These are phyloP conservation scores for Cucurbita ficifolia DNA, from an alignment of 306 rosid genomes.

Conservation along the genomic window DNA sequence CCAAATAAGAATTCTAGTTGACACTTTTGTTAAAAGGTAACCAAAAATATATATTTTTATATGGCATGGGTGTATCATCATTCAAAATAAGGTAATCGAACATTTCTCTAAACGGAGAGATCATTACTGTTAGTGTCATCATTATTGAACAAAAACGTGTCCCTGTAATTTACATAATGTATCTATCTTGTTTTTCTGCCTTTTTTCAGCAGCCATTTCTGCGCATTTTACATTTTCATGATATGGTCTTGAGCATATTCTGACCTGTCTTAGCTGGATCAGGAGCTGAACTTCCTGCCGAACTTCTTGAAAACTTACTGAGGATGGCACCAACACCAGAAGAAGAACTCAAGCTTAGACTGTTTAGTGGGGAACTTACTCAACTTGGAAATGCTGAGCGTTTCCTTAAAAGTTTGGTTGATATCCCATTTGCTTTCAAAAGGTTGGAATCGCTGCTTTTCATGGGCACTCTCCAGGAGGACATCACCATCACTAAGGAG, in stretches of 20 bases:
- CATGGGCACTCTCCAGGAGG: constrained; percentile 72
- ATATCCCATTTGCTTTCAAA: constrained; percentile 69
- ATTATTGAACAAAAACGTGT: background rate
- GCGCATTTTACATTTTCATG: background rate
- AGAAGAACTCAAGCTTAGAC: constrained; percentile 86
- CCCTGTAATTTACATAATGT: background rate
- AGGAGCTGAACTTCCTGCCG: constrained; percentile 88
- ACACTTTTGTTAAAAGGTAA: background rate
- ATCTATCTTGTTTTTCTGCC: background rate
- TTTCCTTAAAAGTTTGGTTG: constrained; percentile 59
- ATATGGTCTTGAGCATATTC: background rate
- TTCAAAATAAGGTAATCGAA: background rate
- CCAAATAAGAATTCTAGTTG: background rate
- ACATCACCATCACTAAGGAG: constrained; percentile 37
- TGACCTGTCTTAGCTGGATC: constrained; percentile 4
- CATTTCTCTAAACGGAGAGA: background rate
- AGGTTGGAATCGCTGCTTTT: constrained; percentile 70
- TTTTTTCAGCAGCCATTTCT: background rate
- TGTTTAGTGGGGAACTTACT: constrained; percentile 38
- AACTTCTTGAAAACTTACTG: constrained; percentile 54
- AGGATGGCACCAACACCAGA: constrained; percentile 85
- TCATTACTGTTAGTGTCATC: background rate
- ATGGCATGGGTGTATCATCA: background rate
- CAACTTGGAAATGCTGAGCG: constrained; percentile 84
- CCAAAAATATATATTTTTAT: background rate